Evolutionary conservation across 192 early-diverging fungal genomes (phyloP), one percentile per base, ranked within the genome.

Genomic region (Backusella parvicylindrica): DNA sequence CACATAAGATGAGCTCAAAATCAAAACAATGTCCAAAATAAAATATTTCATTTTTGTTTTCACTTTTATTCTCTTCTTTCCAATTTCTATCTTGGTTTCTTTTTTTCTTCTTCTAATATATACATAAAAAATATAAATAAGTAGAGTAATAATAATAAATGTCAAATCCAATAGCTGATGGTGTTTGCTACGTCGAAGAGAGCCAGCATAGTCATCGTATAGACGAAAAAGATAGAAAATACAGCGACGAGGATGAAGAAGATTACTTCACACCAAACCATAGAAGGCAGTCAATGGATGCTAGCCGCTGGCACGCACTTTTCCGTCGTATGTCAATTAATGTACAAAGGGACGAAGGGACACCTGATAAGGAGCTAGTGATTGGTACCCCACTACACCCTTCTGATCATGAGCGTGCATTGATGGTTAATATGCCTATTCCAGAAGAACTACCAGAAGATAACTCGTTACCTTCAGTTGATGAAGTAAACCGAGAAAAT

Each of bases 401-500:
- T 30, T 49, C 74, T 41, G 74, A 75, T 2, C 75, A 76, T 32
- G 75, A 76, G 70, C 13, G 43, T 15, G 28, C 41, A 60, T 60
- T 76, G 4, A 76, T 76, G 75, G 21, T 76, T 5, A 60, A 35
- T 50, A 76, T 77, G 21, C 68, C 75, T 66, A 63, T 69, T 18
- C 56, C 60, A 5, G 50, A 37, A 23, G 50, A 56, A 3, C n/a
- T 60, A 1, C 49, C 21, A 26, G 26, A 41, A 5, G 79, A 80
- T 7, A 71, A 80, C 60, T 38, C 76, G 37, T 49, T 81, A 38
- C 79, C 79, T 1, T 76, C 75, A 0, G 60, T 76, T n/a, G 79
- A 81, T 64, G 79, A 81, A 38, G 41, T 73, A 2, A 50, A 40
- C 23, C 64, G 40, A 38, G 78, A 73, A 63, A 50, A 50, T 21